These are phyloP conservation scores for Sarocladium brachiariae DNA, from an alignment of 2,329 filamentous ascomycete genomes.

Conservation along the genomic window DNA sequence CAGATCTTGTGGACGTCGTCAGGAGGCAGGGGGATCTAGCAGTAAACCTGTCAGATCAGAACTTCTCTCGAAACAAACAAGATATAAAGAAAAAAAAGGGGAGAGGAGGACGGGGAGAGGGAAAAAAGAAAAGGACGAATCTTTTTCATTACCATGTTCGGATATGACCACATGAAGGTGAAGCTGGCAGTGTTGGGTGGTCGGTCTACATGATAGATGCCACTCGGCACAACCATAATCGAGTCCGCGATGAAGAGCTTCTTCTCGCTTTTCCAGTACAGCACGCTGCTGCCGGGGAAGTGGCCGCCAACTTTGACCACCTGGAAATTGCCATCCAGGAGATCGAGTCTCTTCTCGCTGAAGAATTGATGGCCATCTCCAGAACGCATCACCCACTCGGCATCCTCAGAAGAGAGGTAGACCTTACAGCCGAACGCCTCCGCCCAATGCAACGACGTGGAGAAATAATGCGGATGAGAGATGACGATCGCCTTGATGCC, in stretches of 20 bases:
- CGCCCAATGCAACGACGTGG: constrained; percentile 70
- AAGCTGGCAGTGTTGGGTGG: constrained; percentile 47
- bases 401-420: constrained; percentile 60
- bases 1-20: constrained; percentile 62
- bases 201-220: constrained; percentile 20
- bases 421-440: constrained; percentile 61
- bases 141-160: constrained; percentile 56
- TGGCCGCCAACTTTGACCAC: constrained; percentile 71
- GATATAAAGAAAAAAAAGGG: not conserved
- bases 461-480: constrained; percentile 77
- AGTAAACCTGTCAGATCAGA: not conserved
- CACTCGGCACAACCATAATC: constrained; percentile 45
- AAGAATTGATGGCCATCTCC: constrained; percentile 40
- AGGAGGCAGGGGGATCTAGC: constrained; percentile 56
- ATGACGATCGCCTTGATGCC: constrained; percentile 68
- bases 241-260: constrained; percentile 72
- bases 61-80: not conserved
- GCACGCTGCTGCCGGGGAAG: constrained; percentile 67
- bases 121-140: not conserved
- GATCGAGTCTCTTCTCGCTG: constrained; percentile 31
- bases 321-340: constrained; percentile 36
- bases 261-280: constrained; percentile 45
- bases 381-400: constrained; percentile 50
- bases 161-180: constrained; percentile 71
- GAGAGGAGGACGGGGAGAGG: too few species aligned